Conservation (phyloP, 495 filamentous ascomycete genomes). For the Penicillium cinerascens region DNA sequence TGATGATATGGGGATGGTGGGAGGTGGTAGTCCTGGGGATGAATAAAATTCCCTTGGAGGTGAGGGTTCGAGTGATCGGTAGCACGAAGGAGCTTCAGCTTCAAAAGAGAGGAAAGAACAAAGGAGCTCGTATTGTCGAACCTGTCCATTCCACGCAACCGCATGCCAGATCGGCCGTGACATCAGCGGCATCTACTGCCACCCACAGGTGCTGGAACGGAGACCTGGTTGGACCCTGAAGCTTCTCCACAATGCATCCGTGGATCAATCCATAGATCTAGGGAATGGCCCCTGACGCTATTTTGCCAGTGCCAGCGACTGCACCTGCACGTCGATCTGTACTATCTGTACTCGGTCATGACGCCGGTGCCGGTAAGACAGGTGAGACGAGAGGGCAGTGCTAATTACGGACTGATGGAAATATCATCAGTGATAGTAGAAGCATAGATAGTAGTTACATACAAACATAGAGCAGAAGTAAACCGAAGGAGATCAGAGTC, state of each 20-base stretch:
- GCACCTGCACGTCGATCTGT: neutral
- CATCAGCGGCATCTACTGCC: constrained; percentile 7
- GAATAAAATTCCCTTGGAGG: neutral
- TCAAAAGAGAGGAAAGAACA: neutral
- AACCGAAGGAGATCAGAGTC: neutral
- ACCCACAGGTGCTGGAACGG: neutral
- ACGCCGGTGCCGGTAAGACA: neutral
- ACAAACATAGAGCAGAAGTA: neutral
- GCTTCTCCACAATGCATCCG: constrained; percentile 1
- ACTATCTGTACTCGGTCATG: neutral
- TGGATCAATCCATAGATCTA: neutral
- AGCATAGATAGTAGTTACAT: neutral
- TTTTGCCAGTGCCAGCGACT: no score
- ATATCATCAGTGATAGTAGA: neutral
- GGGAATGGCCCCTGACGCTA: neutral
- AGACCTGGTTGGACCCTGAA: neutral
- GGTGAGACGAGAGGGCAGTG: neutral
- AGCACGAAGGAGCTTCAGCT: neutral
- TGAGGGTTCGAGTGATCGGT: neutral
- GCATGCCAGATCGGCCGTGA: constrained; percentile 3
- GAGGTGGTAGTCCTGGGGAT: neutral
- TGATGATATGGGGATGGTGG: neutral
- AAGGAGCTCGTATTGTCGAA: neutral
- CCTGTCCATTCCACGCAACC: neutral
- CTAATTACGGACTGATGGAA: no score